phyloP scores from a whole-genome alignment of 176 grass and related monocot genomes.

The Bolboschoenus planiculmis region DNA sequence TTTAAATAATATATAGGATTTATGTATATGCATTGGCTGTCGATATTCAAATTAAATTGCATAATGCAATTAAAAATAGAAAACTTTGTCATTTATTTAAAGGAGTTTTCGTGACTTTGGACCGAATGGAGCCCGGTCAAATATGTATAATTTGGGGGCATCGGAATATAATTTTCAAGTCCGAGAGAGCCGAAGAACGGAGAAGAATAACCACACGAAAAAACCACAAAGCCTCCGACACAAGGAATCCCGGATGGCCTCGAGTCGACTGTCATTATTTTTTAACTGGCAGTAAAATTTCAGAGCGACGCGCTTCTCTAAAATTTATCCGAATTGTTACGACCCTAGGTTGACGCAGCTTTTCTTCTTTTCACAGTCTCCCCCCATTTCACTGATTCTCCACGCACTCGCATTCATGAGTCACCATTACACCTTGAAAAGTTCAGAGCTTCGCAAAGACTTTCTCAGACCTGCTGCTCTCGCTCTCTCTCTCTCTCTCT shows the following conservation, averaged over 20 bases:
- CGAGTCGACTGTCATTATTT: not conserved
- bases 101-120: too few relatives aligned
- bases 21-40: too few relatives aligned
- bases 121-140: too few relatives aligned
- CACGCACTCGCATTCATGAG: constrained; percentile 18
- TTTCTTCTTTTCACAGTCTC: not conserved
- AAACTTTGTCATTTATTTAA: too few relatives aligned
- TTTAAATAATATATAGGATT: too few relatives aligned
- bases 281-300: not conserved
- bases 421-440: constrained; percentile 19
- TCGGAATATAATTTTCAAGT: too few relatives aligned
- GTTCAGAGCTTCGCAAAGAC: not conserved
- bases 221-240: not conserved
- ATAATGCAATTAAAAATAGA: too few relatives aligned
- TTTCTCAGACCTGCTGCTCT: constrained; percentile 12
- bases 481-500: not conserved
- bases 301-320: not conserved
- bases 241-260: not conserved
- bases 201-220: not conserved
- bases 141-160: too few relatives aligned
- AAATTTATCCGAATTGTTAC: not conserved
- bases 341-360: constrained; percentile 6
- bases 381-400: not conserved
- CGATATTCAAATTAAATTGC: too few relatives aligned
- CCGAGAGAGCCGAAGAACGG: too few relatives aligned